phyloP scores from a whole-genome alignment of 805 yeast species.

The Lachancea kluyveri region DNA sequence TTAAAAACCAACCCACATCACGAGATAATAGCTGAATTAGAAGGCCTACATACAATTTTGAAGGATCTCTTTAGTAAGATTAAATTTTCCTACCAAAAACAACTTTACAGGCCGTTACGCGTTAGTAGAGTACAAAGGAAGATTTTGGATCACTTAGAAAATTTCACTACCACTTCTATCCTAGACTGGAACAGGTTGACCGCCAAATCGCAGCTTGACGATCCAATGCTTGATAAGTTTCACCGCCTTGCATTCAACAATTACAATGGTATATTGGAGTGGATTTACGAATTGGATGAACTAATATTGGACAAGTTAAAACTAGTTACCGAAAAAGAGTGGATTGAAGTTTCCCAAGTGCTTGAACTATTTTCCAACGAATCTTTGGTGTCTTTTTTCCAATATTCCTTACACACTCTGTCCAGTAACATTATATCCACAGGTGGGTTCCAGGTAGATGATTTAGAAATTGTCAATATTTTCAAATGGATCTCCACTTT shows the following conservation, averaged over 20 bases:
- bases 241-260: conserved; percentile 12
- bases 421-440: conserved; percentile 17
- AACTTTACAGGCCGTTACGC: conserved; percentile 54
- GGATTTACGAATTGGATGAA: conserved; percentile 58
- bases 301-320: conserved; percentile 51
- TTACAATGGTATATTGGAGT: conserved; percentile 46
- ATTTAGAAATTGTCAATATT: conserved; percentile 57
- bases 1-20: background rate
- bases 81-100: conserved; percentile 64
- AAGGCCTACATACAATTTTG: conserved; percentile 24
- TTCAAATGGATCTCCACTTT: conserved; percentile 64
- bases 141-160: conserved; percentile 15
- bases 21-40: conserved; percentile 22
- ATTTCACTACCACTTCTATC: conserved; percentile 14
- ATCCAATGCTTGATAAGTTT: conserved; percentile 23
- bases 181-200: conserved; percentile 13
- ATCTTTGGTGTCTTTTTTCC: conserved; percentile 49
- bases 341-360: conserved; percentile 70
- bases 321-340: conserved; percentile 50
- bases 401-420: conserved; percentile 16
- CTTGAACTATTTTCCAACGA: conserved; percentile 64
- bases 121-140: conserved; percentile 19
- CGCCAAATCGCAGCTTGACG: conserved; percentile 21
- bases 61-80: conserved; percentile 52
- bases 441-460: conserved; percentile 38